These are phyloP conservation scores for Malbranchea zuffiana DNA, from an alignment of 2,329 filamentous ascomycete genomes.

Conservation along the genomic window DNA sequence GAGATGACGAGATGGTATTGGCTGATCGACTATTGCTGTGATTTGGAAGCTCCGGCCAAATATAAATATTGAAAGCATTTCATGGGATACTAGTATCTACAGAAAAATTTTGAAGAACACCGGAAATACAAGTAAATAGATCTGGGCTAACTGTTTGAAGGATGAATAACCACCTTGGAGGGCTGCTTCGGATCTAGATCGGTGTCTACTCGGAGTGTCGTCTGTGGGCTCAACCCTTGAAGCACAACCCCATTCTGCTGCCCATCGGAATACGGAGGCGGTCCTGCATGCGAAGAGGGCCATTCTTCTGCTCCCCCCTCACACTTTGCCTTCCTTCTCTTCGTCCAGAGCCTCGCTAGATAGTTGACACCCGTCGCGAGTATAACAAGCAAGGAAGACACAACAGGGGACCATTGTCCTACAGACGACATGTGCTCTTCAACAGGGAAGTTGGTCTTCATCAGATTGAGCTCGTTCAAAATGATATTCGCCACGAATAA, in stretches of 20 bases:
- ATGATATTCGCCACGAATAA: slow-evolving; percentile 20
- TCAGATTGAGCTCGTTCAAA: slow-evolving; percentile 19
- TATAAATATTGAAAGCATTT: no score
- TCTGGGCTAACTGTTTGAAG: no score
- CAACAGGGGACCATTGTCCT: slow-evolving; percentile 21
- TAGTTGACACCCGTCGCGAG: slow-evolving; percentile 18
- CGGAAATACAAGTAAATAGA: no score
- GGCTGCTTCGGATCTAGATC: slow-evolving; percentile 1
- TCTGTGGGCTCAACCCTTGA: slow-evolving; percentile 5
- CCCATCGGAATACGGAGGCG: neutral
- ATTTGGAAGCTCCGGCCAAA: no score
- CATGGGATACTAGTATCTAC: no score
- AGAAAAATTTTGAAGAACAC: no score
- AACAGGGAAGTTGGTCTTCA: slow-evolving; percentile 15
- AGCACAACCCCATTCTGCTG: slow-evolving; percentile 10
- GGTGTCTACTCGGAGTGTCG: slow-evolving; percentile 7
- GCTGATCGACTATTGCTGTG: no score
- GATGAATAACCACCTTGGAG: slow-evolving; percentile 7
- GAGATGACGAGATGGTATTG: no score
- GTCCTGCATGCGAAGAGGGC: neutral
- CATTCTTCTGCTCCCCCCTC: neutral
- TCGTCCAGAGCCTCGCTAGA: slow-evolving; percentile 11
- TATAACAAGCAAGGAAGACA: slow-evolving; percentile 18
- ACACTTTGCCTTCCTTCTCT: slow-evolving; percentile 7
- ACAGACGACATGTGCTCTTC: slow-evolving; percentile 19